These are phyloP conservation scores for Aspergillus sp. DNA, from an alignment of 2,329 filamentous ascomycete species.

Conservation along the genomic window DNA sequence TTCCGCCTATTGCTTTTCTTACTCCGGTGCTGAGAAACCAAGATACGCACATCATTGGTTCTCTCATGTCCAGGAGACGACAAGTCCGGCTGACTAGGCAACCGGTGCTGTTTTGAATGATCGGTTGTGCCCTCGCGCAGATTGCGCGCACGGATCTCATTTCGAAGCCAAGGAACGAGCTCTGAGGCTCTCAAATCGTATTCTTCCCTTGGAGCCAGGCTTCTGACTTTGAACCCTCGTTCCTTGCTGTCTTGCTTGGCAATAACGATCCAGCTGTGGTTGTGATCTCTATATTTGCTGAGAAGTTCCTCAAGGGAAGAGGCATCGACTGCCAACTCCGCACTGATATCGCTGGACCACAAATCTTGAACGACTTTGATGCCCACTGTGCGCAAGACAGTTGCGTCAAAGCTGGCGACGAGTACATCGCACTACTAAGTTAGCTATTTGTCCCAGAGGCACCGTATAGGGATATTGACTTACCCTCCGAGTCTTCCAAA, in stretches of 20 bases:
- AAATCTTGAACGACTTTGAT: conserved; percentile 70
- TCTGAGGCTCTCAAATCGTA: conserved; percentile 67
- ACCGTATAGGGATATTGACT: conserved; percentile 24
- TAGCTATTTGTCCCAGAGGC: conserved; percentile 1
- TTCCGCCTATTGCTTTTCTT: conserved; percentile 87
- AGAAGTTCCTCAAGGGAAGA: conserved; percentile 69
- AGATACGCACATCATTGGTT: conserved; percentile 73
- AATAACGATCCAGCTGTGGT: conserved; percentile 82
- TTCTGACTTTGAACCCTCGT: conserved; percentile 66
- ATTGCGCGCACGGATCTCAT: conserved; percentile 74
- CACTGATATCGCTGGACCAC: conserved; percentile 77
- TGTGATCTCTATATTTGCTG: conserved; percentile 61
- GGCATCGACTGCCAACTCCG: conserved; percentile 76
- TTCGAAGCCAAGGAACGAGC: conserved; percentile 70
- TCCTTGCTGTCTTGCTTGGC: conserved; percentile 62
- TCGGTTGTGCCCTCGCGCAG: conserved; percentile 47
- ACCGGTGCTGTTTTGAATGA: conserved; percentile 38
- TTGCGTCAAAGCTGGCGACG: conserved; percentile 77
- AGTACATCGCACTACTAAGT: conserved; percentile 69
- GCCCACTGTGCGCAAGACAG: conserved; percentile 66
- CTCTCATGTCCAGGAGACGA: conserved; percentile 33
- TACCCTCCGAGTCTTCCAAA: conserved; percentile 59
- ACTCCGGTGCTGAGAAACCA: conserved; percentile 71
- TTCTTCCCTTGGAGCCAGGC: conserved; percentile 70
- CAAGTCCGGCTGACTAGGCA: conserved; percentile 35